Evolutionary conservation across 805 yeast species (phyloP), one percentile per base, ranked within the genome.

Genomic region (Saturnispora quitensis): DNA sequence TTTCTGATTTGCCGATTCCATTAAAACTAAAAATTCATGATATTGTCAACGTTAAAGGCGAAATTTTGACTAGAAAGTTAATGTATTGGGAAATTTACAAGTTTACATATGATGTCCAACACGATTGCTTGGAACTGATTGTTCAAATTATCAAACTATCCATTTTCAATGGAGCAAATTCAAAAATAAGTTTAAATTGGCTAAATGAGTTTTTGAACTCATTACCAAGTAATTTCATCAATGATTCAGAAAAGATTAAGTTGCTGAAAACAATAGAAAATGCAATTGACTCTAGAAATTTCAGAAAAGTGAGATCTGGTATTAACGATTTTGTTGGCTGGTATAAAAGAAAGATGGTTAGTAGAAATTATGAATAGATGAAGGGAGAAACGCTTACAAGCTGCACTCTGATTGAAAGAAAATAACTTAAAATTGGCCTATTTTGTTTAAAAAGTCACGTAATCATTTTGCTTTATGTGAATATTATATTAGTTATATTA

Each of bases 241-340:
- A 83, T 52, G 74, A 70, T 5, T 81, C 79, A 56, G 97, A 91
- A 67, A 74, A 82, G 55, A 68, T 73, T 43, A 86, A 85, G 62
- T 72, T 89, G 55, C 60, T 83, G 34, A 70, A 71, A 8, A 74
- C 82, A 2, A 72, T 84, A 5, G 74, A 73, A n/a, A 71, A 69
- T 13, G 85, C 93, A 0, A 69, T 87, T 47, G 75, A 73, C 36
- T 79, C 82, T 24, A 82, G 79, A 60, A 90, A 89, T 66, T 81
- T 74, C 65, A 77, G 91, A 64, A 77, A 87, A 56, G 80, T 88
- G 25, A 77, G 96, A 60, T 72, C 80, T 3, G 75, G 86, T 44
- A 70, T 90, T 50, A 78, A 81, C 60, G 91, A 85, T 62, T 91
- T 90, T 63, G 80, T 87, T 40, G 80, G 75, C 50, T 86, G 96